These are phyloP conservation scores for Backusella liffmaniae DNA, from an alignment of 192 early-diverging fungal species.

Conservation along the genomic window DNA sequence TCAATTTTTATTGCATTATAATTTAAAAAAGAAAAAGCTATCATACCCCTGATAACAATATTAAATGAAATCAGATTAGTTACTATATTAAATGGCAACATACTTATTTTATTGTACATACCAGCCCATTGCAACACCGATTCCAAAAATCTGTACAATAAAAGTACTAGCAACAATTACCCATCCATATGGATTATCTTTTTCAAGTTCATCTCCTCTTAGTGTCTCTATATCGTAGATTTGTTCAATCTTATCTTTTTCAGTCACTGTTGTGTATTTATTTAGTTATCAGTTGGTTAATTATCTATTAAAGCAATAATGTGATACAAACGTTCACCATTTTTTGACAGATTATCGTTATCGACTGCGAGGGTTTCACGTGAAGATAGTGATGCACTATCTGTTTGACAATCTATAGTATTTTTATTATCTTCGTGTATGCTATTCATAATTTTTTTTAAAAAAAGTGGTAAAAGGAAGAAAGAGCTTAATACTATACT, in stretches of 20 bases:
- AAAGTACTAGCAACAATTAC: slow-evolving; percentile 21
- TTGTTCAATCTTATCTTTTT: background rate
- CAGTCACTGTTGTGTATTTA: background rate
- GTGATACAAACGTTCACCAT: background rate
- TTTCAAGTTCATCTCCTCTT: background rate
- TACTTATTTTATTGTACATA: slow-evolving; percentile 9
- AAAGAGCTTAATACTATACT: background rate
- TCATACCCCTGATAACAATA: slow-evolving; percentile 11
- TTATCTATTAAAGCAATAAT: background rate
- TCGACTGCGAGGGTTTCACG: background rate
- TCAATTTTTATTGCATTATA: background rate
- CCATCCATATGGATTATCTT: slow-evolving; percentile 27
- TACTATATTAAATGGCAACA: background rate
- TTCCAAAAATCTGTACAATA: slow-evolving; percentile 13
- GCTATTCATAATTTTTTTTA: background rate
- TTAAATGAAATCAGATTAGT: background rate
- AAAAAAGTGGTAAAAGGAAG: background rate
- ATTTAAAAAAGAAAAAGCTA: background rate
- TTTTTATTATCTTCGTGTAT: background rate
- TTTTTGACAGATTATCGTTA: background rate
- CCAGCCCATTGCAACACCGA: slow-evolving; percentile 26
- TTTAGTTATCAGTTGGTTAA: background rate
- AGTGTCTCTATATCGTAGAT: slow-evolving; percentile 9
- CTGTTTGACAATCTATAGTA: background rate
- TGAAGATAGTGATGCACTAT: background rate